phyloP scores from a whole-genome alignment of 352 stramenopile species.

The Sclerospora graminicola region DNA sequence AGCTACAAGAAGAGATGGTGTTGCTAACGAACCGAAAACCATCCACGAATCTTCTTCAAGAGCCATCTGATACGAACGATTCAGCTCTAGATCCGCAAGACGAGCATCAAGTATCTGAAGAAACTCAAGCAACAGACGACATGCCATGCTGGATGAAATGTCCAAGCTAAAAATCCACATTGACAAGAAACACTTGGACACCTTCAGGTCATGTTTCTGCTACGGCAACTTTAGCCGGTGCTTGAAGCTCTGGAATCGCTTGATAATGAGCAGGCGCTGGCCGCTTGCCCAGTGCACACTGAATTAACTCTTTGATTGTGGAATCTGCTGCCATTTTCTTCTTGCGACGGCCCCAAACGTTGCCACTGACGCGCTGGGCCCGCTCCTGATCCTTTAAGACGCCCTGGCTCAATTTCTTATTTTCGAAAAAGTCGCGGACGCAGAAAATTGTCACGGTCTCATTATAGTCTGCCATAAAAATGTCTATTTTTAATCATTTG shows the following conservation, averaged over 20 bases:
- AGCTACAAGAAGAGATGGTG: constrained; percentile 59
- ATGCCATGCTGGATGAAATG: constrained; percentile 36
- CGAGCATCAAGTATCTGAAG: neutral
- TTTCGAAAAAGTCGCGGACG: constrained; percentile 55
- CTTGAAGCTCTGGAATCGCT: neutral
- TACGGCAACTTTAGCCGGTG: too few relatives aligned
- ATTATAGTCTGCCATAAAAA: constrained; percentile 37
- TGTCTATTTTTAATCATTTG: neutral
- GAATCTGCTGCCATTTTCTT: constrained; percentile 15
- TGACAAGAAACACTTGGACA: too few relatives aligned
- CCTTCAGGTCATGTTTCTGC: neutral
- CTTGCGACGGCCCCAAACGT: constrained; percentile 21
- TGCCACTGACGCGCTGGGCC: constrained; percentile 38
- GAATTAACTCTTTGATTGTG: constrained; percentile 32
- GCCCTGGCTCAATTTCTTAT: constrained; percentile 58
- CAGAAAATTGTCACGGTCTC: constrained; percentile 77
- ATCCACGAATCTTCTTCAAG: neutral
- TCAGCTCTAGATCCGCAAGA: neutral
- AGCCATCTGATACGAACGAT: too few relatives aligned
- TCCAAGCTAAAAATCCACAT: constrained; percentile 7
- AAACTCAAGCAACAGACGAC: constrained; percentile 13
- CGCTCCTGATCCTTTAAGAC: constrained; percentile 71
- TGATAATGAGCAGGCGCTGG: constrained; percentile 8
- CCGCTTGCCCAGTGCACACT: constrained; percentile 31
- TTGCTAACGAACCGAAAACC: constrained; percentile 48